Conservation (phyloP, 805 yeast genomes). For the Candida nonsorbophila region DNA sequence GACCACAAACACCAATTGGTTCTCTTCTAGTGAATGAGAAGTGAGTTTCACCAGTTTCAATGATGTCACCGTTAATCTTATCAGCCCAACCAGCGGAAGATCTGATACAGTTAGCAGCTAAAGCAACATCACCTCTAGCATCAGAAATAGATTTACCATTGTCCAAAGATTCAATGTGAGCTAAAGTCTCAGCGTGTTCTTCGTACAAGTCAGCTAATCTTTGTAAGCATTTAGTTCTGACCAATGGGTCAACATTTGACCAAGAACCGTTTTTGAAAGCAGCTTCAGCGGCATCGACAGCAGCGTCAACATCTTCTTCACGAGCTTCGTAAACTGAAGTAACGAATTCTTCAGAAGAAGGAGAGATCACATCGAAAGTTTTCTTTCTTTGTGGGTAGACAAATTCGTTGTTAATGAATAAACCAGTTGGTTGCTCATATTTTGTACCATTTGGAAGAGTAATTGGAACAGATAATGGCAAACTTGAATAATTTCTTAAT, state of each 20-base stretch:
- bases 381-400: slow-evolving; percentile 52
- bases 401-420: slow-evolving; percentile 84
- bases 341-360: slow-evolving; percentile 67
- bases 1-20: slow-evolving; percentile 94
- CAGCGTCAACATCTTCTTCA: slow-evolving; percentile 74
- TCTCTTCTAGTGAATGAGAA: slow-evolving; percentile 79
- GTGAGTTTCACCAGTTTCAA: slow-evolving; percentile 70
- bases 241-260: slow-evolving; percentile 65
- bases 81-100: slow-evolving; percentile 92
- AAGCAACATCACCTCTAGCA: slow-evolving; percentile 71
- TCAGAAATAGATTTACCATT: slow-evolving; percentile 78
- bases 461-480: slow-evolving; percentile 39
- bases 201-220: slow-evolving; percentile 79
- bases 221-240: slow-evolving; percentile 56
- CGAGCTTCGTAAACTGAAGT: slow-evolving; percentile 70
- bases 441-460: slow-evolving; percentile 67
- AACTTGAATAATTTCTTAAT: slow-evolving; percentile 20
- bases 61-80: slow-evolving; percentile 69
- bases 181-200: slow-evolving; percentile 62
- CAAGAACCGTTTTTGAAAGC: slow-evolving; percentile 65
- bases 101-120: slow-evolving; percentile 65
- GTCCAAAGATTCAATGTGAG: slow-evolving; percentile 80
- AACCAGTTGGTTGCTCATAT: slow-evolving; percentile 80
- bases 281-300: slow-evolving; percentile 77
- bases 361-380: slow-evolving; percentile 59